Base-by-base conservation (phyloP, 352 stramenopile species). In the Pythium dissimile region DNA sequence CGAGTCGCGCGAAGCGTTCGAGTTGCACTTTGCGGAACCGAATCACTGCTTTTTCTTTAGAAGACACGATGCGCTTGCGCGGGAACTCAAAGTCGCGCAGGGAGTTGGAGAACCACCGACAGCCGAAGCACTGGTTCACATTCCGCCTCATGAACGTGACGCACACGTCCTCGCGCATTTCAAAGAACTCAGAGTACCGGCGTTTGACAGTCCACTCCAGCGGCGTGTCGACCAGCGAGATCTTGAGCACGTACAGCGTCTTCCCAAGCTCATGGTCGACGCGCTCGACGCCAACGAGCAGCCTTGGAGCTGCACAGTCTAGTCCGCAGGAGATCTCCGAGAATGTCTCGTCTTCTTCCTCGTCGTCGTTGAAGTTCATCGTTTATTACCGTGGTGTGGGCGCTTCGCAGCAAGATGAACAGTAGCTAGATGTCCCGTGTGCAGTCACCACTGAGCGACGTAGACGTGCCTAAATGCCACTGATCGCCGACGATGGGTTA, bases 161-260 rank as follows among this genome's bases (percentile, higher is more conserved):
- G n/a, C 75, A 49, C 23, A 94, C 62, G 18, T 72, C 66, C 31
- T 84, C 67, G 18, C 72, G 64, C 16, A 94, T 44, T 21, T 75
- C 50, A 15, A 76, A 66, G 58, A 93, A 94, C 27, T 94, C 81
- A 0, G 81, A 88, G 59, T 82, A 94, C 13, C 82, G 75, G 1
- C 77, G 80, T 52, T 80, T 67, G 18, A 92, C 74, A 24, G 59
- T 72, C 84, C 81, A 92, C 62, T 84, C 63, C 1, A 79, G 43
- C 2, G 71, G 50, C 7, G 75, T 75, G 13, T 74, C 56, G 30
- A 61, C 44, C 2, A 89, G 51, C 15, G 66, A 70, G 45, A 71
- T 69, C 24, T 71, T 67, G 37, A 89, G 58, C 26, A 75, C 60
- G 52, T 87, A 89, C 16, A 63, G 45, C 1, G 77, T 86, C 39